These are phyloP conservation scores for Starmerella vaccinii DNA, from an alignment of 805 yeast species.

Conservation along the genomic window DNA sequence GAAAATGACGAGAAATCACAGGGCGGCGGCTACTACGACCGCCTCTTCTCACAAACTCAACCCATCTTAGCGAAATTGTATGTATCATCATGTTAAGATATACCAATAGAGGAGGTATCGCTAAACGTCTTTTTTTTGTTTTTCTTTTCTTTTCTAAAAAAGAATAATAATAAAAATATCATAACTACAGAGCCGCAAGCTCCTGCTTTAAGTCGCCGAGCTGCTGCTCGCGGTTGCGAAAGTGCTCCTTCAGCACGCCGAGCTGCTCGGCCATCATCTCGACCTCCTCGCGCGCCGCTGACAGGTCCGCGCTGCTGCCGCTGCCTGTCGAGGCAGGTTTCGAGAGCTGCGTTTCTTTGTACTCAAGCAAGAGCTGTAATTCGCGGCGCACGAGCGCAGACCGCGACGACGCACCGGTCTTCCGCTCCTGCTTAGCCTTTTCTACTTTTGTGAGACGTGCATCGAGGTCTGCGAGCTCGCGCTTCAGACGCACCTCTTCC, in stretches of 20 bases:
- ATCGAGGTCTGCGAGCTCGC: slow-evolving; percentile 69
- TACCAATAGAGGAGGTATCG: background rate
- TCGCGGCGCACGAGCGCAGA: slow-evolving; percentile 45
- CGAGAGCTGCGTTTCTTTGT: slow-evolving; percentile 54
- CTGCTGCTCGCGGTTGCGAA: slow-evolving; percentile 51
- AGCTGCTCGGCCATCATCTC: slow-evolving; percentile 73
- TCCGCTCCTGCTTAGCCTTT: slow-evolving; percentile 17
- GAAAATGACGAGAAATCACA: too few species aligned
- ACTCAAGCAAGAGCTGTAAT: slow-evolving; percentile 69
- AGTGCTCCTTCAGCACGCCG: slow-evolving; percentile 55
- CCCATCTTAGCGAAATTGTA: background rate
- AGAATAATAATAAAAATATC: background rate
- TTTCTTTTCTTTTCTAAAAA: too few species aligned
- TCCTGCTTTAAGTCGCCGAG: slow-evolving; percentile 37
- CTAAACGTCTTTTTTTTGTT: background rate
- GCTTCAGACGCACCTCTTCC: slow-evolving; percentile 77
- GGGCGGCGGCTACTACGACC: background rate
- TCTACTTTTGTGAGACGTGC: slow-evolving; percentile 40
- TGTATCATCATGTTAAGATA: background rate
- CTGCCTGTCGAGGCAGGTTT: slow-evolving; percentile 12
- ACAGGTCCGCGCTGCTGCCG: slow-evolving; percentile 15
- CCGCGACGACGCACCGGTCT: slow-evolving; percentile 21
- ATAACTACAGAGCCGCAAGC: slow-evolving; percentile 18
- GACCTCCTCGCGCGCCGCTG: slow-evolving; percentile 40
- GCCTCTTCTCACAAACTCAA: background rate